These are phyloP conservation scores for Gaertneriomyces sp. DNA, from an alignment of 192 early-diverging fungal genomes.

Conservation along the genomic window DNA sequence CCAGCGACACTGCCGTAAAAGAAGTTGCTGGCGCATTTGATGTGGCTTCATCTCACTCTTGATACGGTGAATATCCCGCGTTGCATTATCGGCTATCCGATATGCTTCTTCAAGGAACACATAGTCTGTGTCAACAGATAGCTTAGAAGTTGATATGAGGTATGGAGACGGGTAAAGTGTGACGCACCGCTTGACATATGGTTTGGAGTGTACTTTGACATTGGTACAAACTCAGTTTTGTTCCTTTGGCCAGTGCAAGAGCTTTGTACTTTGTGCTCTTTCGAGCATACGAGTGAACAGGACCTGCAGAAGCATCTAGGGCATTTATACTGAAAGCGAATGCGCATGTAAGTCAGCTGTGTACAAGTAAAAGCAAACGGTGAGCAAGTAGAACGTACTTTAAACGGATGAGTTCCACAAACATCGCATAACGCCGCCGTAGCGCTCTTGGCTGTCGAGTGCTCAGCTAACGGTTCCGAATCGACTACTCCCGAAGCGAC, in stretches of 20 bases:
- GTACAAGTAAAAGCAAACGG: background rate
- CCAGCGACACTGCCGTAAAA: slow-evolving; percentile 4
- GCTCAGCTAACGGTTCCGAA: too few relatives aligned
- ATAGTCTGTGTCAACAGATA: slow-evolving; percentile 46
- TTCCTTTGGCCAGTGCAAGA: slow-evolving; percentile 62
- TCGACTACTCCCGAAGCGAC: too few relatives aligned
- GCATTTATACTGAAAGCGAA: slow-evolving; percentile 55
- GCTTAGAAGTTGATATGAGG: background rate
- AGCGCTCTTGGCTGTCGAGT: too few relatives aligned
- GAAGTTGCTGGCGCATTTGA: slow-evolving; percentile 5
- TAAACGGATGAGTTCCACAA: background rate
- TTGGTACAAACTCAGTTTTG: slow-evolving; percentile 57
- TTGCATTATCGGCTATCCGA: slow-evolving; percentile 48
- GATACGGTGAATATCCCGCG: slow-evolving; percentile 39
- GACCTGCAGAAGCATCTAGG: slow-evolving; percentile 61
- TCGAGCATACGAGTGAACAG: slow-evolving; percentile 66
- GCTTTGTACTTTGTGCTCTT: slow-evolving; percentile 56
- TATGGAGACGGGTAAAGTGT: background rate
- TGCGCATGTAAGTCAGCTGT: background rate
- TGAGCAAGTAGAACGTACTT: background rate
- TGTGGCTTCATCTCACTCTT: background rate
- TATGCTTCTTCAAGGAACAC: slow-evolving; percentile 63
- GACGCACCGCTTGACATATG: slow-evolving; percentile 67
- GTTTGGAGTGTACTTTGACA: slow-evolving; percentile 55
- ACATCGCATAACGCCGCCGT: background rate